Evolutionary conservation across 345 rosid species (phyloP).

Genomic region (Ailanthus altissimus): DNA sequence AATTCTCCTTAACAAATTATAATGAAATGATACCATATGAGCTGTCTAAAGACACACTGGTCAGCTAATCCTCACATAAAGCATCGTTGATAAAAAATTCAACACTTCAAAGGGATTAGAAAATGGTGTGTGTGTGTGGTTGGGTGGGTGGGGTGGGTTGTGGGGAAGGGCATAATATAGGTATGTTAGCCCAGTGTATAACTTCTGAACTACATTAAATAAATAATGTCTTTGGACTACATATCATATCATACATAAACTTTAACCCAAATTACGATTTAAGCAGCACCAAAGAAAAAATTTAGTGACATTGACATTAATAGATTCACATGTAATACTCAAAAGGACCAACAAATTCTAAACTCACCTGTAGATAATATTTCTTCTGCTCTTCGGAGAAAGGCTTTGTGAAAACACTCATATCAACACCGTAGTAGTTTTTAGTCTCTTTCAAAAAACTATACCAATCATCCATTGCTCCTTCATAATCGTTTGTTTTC

Average conservation of each 20-base stretch:
- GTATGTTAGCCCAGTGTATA: neutral
- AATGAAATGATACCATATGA: neutral
- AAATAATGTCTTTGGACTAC: neutral
- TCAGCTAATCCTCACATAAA: neutral
- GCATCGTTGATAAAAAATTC: neutral
- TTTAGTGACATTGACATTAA: neutral
- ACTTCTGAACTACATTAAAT: neutral
- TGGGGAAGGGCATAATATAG: neutral
- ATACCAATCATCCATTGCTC: slow-evolving; percentile 87
- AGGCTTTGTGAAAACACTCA: slow-evolving; percentile 67
- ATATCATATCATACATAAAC: neutral
- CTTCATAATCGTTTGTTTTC: slow-evolving; percentile 66
- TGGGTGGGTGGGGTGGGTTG: too few relatives aligned
- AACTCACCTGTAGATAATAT: slow-evolving; percentile 76
- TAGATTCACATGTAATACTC: neutral
- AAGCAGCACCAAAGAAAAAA: neutral
- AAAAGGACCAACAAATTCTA: slow-evolving; percentile 11
- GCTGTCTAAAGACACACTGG: neutral
- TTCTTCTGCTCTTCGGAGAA: slow-evolving; percentile 82
- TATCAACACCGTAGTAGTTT: slow-evolving; percentile 76
- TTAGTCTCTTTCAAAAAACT: slow-evolving; percentile 65
- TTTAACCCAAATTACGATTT: neutral
- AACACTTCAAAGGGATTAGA: neutral
- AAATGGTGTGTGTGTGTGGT: too few relatives aligned
- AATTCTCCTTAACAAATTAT: neutral